These are phyloP conservation scores for Lachancea nothofagi DNA, from an alignment of 805 yeast species.

Conservation along the genomic window DNA sequence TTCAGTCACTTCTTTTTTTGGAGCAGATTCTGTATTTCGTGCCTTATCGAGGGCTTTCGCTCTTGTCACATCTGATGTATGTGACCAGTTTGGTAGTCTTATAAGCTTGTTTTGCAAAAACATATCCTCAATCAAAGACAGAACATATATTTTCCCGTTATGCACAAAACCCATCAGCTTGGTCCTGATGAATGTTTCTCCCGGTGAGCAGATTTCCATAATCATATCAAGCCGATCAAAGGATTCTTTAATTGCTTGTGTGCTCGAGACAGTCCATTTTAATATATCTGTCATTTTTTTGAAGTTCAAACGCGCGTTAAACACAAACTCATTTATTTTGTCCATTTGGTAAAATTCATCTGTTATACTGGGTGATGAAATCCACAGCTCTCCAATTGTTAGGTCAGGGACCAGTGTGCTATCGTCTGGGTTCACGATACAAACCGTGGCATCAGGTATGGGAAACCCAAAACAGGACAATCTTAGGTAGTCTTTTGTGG, in stretches of 20 bases:
- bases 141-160: slow-evolving; percentile 79
- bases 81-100: slow-evolving; percentile 33
- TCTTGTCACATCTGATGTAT: slow-evolving; percentile 29
- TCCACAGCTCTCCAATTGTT: slow-evolving; percentile 95
- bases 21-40: slow-evolving; percentile 3
- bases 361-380: slow-evolving; percentile 85
- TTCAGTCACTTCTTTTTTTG: neutral
- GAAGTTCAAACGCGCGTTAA: slow-evolving; percentile 31
- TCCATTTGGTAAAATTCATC: slow-evolving; percentile 40
- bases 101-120: slow-evolving; percentile 53
- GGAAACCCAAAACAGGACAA: slow-evolving; percentile 94
- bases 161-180: slow-evolving; percentile 85
- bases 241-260: slow-evolving; percentile 4
- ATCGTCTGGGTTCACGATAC: slow-evolving; percentile 92
- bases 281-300: slow-evolving; percentile 23
- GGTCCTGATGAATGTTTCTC: slow-evolving; percentile 62
- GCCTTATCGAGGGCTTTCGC: too few relatives aligned
- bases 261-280: neutral
- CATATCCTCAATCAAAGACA: slow-evolving; percentile 90
- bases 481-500: slow-evolving; percentile 48
- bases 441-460: slow-evolving; percentile 86
- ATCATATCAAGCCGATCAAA: slow-evolving; percentile 27
- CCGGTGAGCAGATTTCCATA: slow-evolving; percentile 25
- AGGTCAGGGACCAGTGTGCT: slow-evolving; percentile 63
- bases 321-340: slow-evolving; percentile 33